These are phyloP conservation scores for Brasenia schreberi DNA, from an alignment of 164 flowering plant species.

Conservation along the genomic window DNA sequence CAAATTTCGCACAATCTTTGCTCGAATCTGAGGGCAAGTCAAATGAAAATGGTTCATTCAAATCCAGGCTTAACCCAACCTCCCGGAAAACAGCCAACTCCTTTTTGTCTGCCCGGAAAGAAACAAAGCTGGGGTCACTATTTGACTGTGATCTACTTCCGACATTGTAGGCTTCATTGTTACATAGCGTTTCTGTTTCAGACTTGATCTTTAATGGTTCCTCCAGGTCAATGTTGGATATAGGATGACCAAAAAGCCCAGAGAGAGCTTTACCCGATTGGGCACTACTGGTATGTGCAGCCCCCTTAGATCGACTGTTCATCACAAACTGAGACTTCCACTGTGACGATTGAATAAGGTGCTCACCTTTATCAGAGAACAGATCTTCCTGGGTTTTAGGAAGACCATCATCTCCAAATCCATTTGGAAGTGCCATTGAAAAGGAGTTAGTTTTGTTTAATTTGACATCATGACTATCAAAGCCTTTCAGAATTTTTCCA, in stretches of 20 bases:
- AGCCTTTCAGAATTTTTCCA: slow-evolving; percentile 15
- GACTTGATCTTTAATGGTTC: background rate
- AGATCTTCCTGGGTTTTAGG: slow-evolving; percentile 12
- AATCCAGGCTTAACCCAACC: background rate
- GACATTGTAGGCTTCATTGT: background rate
- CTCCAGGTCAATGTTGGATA: background rate
- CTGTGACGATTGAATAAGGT: slow-evolving; percentile 7
- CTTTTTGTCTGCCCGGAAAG: background rate
- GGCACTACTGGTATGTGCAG: background rate
- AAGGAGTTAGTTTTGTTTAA: slow-evolving; percentile 21
- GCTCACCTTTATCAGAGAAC: slow-evolving; percentile 18
- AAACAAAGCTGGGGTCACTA: background rate
- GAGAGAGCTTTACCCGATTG: background rate
- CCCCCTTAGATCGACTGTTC: background rate
- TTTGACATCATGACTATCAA: slow-evolving; percentile 21
- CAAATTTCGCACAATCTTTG: slow-evolving; percentile 9
- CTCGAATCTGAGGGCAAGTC: background rate
- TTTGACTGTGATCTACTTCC: background rate
- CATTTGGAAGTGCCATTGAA: slow-evolving; percentile 23
- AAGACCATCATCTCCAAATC: slow-evolving; percentile 11
- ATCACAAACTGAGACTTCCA: background rate
- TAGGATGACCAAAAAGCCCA: background rate
- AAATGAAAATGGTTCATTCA: background rate
- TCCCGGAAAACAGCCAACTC: background rate
- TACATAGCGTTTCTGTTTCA: background rate